Percentiles rank a stretch among this genome's conserved stretches.
Conservation (phyloP, 345 rosid genomes). For the Clarkia xantiana region DNA sequence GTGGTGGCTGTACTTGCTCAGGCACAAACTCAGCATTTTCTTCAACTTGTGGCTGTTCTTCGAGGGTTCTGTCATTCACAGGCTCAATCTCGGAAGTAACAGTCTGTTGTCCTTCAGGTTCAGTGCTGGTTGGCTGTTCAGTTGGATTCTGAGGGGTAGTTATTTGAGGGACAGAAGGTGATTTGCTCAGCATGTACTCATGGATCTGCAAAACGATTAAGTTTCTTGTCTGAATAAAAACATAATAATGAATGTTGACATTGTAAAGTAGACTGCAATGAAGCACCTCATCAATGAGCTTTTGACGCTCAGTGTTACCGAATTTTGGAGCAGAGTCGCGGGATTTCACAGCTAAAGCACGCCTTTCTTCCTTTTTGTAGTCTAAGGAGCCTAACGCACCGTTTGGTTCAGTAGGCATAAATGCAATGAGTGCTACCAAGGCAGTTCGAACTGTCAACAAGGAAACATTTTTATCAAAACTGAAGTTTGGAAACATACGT, state of each 20-base stretch:
- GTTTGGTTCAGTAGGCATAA: constrained; percentile 87
- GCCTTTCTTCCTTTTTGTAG: constrained; percentile 79
- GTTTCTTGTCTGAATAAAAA: neutral
- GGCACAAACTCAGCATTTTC: constrained; percentile 16
- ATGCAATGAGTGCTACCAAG: constrained; percentile 78
- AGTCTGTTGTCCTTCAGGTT: no score
- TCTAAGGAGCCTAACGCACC: constrained; percentile 92
- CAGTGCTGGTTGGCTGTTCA: constrained; percentile 8
- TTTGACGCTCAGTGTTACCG: constrained; percentile 74
- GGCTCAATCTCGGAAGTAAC: no score
- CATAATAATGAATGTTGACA: neutral
- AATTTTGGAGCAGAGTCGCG: constrained; percentile 66
- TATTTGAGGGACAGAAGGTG: constrained; percentile 43
- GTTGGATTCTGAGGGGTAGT: constrained; percentile 14
- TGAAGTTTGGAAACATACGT: no score
- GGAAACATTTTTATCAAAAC: neutral
- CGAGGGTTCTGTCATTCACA: constrained; percentile 25
- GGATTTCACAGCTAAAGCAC: constrained; percentile 60
- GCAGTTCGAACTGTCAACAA: constrained; percentile 80
- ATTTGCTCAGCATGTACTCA: constrained; percentile 68
- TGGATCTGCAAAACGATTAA: constrained; percentile 43
- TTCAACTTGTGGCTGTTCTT: constrained; percentile 29
- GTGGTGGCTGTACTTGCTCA: constrained; percentile 12
- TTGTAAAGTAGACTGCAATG: neutral
- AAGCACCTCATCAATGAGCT: constrained; percentile 65